Evolutionary conservation across 2,329 filamentous ascomycete species (phyloP).

Genomic region (Paracoccidioides brasiliensis): DNA sequence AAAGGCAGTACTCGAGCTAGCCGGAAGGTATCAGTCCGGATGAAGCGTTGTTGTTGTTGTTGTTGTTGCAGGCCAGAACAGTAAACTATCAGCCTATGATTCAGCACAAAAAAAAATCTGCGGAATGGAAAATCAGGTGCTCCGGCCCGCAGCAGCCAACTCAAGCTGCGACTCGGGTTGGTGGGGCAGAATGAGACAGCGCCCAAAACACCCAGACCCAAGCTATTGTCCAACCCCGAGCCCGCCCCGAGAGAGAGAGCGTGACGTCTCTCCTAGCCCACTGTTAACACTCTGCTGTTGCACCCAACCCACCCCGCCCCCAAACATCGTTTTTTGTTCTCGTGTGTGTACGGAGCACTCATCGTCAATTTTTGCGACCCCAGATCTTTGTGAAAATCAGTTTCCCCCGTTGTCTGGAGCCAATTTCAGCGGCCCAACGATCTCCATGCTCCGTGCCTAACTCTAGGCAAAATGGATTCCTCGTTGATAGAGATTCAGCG

Average conservation of each 20-base stretch:
- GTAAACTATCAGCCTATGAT: background rate
- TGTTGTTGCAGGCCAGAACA: background rate
- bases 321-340: too few species aligned
- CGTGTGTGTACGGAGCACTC: background rate
- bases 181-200: background rate
- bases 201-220: too few species aligned
- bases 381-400: background rate
- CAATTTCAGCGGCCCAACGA: slow-evolving; percentile 3
- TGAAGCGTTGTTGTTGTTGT: background rate
- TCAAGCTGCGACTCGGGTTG: too few species aligned
- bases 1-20: too few species aligned
- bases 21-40: too few species aligned
- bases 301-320: background rate
- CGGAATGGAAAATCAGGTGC: background rate
- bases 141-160: background rate
- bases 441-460: slow-evolving; percentile 19
- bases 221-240: too few species aligned
- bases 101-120: background rate
- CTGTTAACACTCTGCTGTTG: background rate
- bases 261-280: background rate
- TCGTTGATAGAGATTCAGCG: slow-evolving; percentile 78
- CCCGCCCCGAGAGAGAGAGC: too few species aligned
- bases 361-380: background rate
- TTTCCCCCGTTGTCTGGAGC: background rate
- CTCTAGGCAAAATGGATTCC: slow-evolving; percentile 55